Evolutionary conservation across 495 filamentous ascomycete genomes (phyloP), one percentile per base, ranked within the genome.

Genomic region (Penicillium diatomitis): DNA sequence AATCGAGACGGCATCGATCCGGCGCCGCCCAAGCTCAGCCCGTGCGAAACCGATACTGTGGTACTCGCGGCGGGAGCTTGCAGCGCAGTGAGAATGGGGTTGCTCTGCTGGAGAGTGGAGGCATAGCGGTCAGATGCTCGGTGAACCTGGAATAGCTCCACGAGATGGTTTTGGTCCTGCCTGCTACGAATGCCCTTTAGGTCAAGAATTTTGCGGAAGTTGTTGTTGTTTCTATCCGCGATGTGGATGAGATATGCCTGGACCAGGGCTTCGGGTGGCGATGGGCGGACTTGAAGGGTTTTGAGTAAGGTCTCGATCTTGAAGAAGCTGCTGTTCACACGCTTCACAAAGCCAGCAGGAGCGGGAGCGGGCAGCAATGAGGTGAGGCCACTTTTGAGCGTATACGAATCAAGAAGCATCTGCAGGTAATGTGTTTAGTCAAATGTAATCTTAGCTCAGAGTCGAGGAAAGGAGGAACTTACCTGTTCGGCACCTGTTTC

Each of bases 241-340:
- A 97, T 90, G 68, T 95, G 87, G 62, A 94, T 88, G 32, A 97
- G 81, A 66, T 98, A 98, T 41, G 91, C 94, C 70, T 96, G 92
- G 3, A 97, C 89, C 31, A 98, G 83, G 4, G 87, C 92, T 70
- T 98, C 92, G 2, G 90, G 81, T 1, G 92, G 94, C 8, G 82
- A 86, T 27, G 90, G 83, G 10, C 88, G 88, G 20, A 98, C 94
- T 69, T 98, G 92, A 6, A 98, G 81, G 1, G 92, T 97, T 64
- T 98, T 98, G 56, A 97, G 85, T 37, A 98, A 80, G 0, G 86
- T 83, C 66, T 96, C 90, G 51, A 97, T 81, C 55, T 89, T 90
- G 32, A 81, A 79, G 75, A 92, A 90, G 67, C 78, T 84, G 48
- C 77, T 77, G 65, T 86, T 86, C 51, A 96, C 90, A 43, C 91